Conservation (phyloP, 2,329 filamentous ascomycete species). For the Trichoderma atrobrunneum region DNA sequence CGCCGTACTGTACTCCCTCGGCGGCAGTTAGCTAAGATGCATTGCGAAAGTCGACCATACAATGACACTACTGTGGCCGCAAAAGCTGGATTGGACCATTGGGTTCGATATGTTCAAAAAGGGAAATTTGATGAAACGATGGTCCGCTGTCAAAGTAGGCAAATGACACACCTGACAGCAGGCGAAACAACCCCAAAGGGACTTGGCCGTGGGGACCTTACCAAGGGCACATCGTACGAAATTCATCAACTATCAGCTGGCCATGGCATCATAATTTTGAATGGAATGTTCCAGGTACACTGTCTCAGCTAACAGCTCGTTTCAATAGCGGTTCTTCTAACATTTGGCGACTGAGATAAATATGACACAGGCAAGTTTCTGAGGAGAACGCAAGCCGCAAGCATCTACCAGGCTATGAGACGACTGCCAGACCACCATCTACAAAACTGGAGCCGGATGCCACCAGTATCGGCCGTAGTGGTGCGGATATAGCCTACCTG, state of each 20-base stretch:
- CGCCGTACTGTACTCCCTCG: not conserved
- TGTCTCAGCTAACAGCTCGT: not conserved
- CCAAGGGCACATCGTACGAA: not conserved
- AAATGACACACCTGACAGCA: not conserved
- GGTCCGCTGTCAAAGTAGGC: not conserved
- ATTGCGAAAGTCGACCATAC: not conserved
- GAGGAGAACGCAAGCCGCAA: not conserved
- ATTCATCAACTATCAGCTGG: not conserved
- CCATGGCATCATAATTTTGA: not conserved
- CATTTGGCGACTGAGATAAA: not conserved
- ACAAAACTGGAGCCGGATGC: not conserved
- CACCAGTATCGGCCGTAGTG: not conserved
- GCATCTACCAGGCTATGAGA: not conserved
- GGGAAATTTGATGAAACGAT: not conserved
- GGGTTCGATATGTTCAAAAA: not conserved
- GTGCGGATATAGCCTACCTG: not conserved
- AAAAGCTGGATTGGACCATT: not conserved
- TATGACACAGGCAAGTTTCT: not conserved
- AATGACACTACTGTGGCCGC: not conserved
- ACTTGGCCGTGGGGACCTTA: not conserved
- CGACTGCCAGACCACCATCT: not conserved
- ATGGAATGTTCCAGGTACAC: not conserved
- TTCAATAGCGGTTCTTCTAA: not conserved
- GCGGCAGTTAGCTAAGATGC: not conserved
- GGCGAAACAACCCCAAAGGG: not conserved